Evolutionary conservation across 306 rosid genomes (phyloP).

Genomic region (Rosa lucieae): DNA sequence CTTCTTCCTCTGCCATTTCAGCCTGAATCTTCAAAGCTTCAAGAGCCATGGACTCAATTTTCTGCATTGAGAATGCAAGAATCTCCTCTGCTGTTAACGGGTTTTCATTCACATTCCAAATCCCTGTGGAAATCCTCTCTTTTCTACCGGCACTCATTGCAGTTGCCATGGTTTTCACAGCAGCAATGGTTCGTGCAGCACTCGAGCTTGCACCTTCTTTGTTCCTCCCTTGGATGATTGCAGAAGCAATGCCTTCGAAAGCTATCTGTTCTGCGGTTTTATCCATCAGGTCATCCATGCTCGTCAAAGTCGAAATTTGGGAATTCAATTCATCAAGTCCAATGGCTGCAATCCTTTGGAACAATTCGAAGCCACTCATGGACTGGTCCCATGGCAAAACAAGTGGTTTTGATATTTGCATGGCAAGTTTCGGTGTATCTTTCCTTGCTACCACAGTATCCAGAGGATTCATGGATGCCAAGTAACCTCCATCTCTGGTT

Average conservation of each 20-base stretch:
- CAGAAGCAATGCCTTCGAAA: conserved; percentile 91
- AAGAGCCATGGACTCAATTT: conserved; percentile 68
- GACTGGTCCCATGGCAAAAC: conserved; percentile 51
- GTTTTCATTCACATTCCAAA: conserved; percentile 74
- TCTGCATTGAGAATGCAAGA: conserved; percentile 71
- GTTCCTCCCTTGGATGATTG: conserved; percentile 85
- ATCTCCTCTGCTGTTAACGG: conserved; percentile 60
- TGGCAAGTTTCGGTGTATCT: conserved; percentile 78
- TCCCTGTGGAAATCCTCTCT: conserved; percentile 74
- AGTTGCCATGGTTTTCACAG: conserved; percentile 59
- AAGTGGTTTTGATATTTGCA: conserved; percentile 81
- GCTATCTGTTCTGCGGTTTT: conserved; percentile 96
- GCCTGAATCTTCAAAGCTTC: conserved; percentile 87
- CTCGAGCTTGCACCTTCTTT: conserved; percentile 91
- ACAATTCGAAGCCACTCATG: conserved; percentile 66
- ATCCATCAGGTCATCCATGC: conserved; percentile 76
- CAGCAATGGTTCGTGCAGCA: conserved; percentile 70
- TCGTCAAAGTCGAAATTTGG: conserved; percentile 52
- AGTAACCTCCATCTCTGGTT: conserved; percentile 82
- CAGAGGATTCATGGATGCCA: conserved; percentile 82
- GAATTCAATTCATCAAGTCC: conserved; percentile 71
- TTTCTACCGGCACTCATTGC: conserved; percentile 69
- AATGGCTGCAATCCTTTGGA: conserved; percentile 66
- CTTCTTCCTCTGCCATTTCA: conserved; percentile 79
- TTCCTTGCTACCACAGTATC: conserved; percentile 49